Evolutionary conservation across 257 asterid species (phyloP).

Genomic region (Eucommia ulmoides): DNA sequence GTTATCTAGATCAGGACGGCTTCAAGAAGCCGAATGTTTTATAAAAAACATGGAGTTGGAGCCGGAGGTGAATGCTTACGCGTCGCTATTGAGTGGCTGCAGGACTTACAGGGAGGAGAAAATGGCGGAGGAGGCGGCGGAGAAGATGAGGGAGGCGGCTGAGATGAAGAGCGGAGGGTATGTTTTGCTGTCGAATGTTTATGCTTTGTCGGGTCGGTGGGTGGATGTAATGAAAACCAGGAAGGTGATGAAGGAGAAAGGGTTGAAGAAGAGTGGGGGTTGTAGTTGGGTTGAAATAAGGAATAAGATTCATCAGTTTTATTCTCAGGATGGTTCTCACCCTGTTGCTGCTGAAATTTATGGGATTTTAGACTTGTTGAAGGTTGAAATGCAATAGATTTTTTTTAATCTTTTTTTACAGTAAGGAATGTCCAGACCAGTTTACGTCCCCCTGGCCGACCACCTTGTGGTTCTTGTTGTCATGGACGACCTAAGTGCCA

Average conservation of each 20-base stretch:
- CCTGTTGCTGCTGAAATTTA: constrained; percentile 23
- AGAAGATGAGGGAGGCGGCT: constrained; percentile 23
- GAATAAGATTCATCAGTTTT: constrained; percentile 36
- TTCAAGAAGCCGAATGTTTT: constrained; percentile 52
- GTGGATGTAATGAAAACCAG: constrained; percentile 43
- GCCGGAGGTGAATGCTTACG: constrained; percentile 56
- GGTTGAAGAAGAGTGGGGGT: constrained; percentile 50
- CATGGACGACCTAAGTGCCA: no score
- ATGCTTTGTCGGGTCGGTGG: constrained; percentile 74
- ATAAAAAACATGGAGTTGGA: constrained; percentile 40
- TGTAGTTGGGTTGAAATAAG: constrained; percentile 71
- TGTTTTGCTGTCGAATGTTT: constrained; percentile 51
- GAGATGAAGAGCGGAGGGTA: constrained; percentile 45
- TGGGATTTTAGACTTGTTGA: constrained; percentile 34
- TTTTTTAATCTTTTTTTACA: no score
- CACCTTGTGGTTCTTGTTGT: no score
- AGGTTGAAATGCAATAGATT: constrained; percentile 35
- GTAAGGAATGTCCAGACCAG: no score
- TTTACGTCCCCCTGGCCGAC: no score
- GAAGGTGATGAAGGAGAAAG: constrained; percentile 44
- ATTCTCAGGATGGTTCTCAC: constrained; percentile 48
- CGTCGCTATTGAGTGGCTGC: constrained; percentile 70
- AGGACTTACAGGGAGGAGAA: constrained; percentile 33
- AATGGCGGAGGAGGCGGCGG: constrained; percentile 28
- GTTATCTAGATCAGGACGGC: constrained; percentile 68